Percentiles rank a stretch among this genome's conserved stretches.
Conservation (phyloP, 164 flowering plant species). For the Chimonanthus salicifolius region DNA sequence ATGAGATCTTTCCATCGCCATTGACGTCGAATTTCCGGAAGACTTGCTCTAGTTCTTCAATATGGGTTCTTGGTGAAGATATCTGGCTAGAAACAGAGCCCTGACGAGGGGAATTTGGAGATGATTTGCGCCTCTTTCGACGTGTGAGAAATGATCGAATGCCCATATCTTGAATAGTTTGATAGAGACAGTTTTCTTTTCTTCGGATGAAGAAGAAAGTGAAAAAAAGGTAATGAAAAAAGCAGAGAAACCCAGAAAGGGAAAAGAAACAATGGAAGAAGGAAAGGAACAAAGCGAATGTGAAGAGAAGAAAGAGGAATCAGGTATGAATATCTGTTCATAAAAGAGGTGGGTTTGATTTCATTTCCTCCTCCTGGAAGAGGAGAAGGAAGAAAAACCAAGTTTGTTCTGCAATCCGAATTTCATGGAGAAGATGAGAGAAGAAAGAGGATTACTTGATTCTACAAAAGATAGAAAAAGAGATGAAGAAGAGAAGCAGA, state of each 20-base stretch:
- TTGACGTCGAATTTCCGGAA: constrained; percentile 75
- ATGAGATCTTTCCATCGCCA: constrained; percentile 79
- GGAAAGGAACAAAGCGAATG: background rate
- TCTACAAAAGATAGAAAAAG: background rate
- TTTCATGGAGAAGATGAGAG: background rate
- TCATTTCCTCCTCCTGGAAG: background rate
- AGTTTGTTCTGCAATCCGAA: too few relatives aligned
- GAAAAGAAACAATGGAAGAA: constrained; percentile 1
- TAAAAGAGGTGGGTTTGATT: background rate
- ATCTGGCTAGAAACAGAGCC: background rate
- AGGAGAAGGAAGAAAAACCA: background rate
- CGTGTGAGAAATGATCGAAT: constrained; percentile 14
- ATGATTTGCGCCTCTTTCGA: constrained; percentile 5
- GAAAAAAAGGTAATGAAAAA: background rate
- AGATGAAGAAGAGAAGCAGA: background rate
- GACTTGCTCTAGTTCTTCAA: constrained; percentile 54
- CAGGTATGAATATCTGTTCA: background rate
- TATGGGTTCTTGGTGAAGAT: constrained; percentile 8
- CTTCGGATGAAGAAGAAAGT: background rate
- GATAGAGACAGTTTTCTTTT: background rate
- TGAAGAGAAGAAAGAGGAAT: constrained; percentile 2
- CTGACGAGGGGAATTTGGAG: background rate
- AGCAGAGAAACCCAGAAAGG: background rate
- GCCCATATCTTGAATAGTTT: constrained; percentile 3
- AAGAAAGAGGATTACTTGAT: background rate